These are phyloP conservation scores for Fagus sylvatica DNA, from an alignment of 306 rosid species.

Conservation along the genomic window DNA sequence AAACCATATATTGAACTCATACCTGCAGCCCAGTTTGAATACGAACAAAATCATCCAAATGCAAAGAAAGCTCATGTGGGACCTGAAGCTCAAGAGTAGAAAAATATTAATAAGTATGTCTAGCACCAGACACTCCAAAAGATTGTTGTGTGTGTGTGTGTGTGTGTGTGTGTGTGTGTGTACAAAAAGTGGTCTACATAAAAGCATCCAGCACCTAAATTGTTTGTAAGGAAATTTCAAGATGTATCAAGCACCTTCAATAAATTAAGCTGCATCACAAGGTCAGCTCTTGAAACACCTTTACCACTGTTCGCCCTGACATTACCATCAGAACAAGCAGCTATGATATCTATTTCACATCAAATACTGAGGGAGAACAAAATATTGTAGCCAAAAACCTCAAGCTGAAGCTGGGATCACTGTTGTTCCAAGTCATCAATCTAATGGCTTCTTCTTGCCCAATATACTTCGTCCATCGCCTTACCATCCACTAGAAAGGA, in stretches of 20 bases:
- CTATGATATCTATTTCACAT: neutral
- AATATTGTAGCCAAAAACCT: conserved; percentile 46
- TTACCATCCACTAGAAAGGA: conserved; percentile 78
- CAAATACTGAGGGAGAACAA: conserved; percentile 14
- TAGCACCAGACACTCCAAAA: conserved; percentile 3
- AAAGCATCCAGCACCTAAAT: neutral
- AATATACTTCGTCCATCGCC: conserved; percentile 77
- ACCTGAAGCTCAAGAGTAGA: conserved; percentile 54
- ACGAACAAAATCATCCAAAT: conserved; percentile 79
- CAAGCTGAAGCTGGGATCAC: conserved; percentile 80
- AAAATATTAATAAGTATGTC: conserved; percentile 3
- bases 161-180: neutral
- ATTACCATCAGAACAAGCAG: conserved; percentile 27
- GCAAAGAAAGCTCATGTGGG: conserved; percentile 58
- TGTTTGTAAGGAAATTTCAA: neutral
- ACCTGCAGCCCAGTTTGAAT: conserved; percentile 87
- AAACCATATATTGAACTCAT: conserved; percentile 17
- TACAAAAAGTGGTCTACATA: neutral
- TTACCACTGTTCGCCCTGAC: conserved; percentile 66
- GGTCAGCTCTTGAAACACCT: conserved; percentile 73
- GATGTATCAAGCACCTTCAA: conserved; percentile 55
- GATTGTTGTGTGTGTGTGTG: neutral
- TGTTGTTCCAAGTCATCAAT: conserved; percentile 85
- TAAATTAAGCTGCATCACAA: conserved; percentile 55
- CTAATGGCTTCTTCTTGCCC: conserved; percentile 83